Evolutionary conservation across 345 rosid species (phyloP).

Genomic region (Sisymbrium irio): DNA sequence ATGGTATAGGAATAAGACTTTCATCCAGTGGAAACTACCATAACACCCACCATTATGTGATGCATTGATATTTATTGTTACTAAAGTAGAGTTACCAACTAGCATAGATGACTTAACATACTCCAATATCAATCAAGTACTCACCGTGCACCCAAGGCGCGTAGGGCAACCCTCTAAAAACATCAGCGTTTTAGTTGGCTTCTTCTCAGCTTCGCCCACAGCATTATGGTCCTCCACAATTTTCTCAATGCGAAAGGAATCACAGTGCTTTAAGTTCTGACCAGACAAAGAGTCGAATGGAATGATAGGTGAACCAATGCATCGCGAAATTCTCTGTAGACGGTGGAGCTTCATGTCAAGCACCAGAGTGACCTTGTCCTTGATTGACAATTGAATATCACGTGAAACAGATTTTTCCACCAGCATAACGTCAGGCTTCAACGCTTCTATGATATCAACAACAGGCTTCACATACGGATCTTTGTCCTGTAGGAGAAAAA

Average conservation of each 20-base stretch:
- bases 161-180: conserved; percentile 86
- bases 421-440: conserved; percentile 74
- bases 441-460: conserved; percentile 54
- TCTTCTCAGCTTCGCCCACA: conserved; percentile 65
- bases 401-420: conserved; percentile 91
- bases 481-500: conserved; percentile 52
- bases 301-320: conserved; percentile 71
- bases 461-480: conserved; percentile 48
- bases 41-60: not conserved
- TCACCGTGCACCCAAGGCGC: conserved; percentile 85
- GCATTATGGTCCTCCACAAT: conserved; percentile 76
- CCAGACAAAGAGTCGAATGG: conserved; percentile 50
- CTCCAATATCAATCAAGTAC: conserved; percentile 33
- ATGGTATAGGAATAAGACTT: not conserved
- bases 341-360: conserved; percentile 93
- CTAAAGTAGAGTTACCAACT: not conserved
- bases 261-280: conserved; percentile 74
- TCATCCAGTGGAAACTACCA: not conserved
- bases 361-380: conserved; percentile 72
- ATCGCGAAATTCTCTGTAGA: conserved; percentile 74
- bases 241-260: conserved; percentile 76
- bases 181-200: conserved; percentile 84
- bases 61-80: not conserved
- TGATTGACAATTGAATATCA: conserved; percentile 72
- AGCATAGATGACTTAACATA: not conserved